Evolutionary conservation across 2,329 filamentous ascomycete species (phyloP), one percentile per base, ranked within the genome.

Genomic region (Colletotrichum destructivum): DNA sequence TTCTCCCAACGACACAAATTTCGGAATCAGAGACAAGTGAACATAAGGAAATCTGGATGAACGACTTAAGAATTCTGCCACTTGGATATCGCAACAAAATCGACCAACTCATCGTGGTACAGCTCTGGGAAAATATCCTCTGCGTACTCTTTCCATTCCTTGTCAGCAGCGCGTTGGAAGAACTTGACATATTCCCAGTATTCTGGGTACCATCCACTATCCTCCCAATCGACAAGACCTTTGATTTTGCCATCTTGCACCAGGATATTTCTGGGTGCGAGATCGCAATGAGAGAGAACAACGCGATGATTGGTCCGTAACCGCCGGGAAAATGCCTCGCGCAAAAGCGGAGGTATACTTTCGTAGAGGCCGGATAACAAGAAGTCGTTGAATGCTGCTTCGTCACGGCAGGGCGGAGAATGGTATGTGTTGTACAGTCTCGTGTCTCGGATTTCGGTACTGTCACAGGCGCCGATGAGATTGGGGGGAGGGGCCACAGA

Each of bases 211-310:
- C 83, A 87, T 1, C 84, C 84, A 26, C 82, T 78, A 40, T 80
- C 78, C 74, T 87, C 85, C 85, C 85, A 87, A 73, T 87, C 86
- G 31, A 87, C 67, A 31, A 87, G 80, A 3, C 81, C 85, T 52
- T 78, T 78, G 18, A 86, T 77, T 9, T 80, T 76, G 18, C 81
- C 82, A 3, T 80, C 82, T 2, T 77, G 72, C 2, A 82, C 77
- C 4, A 88, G 69, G 40, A 88, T 85, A 65, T 88, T 88, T 3
- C 82, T 74, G 3, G 80, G 81, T 12, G 79, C 80, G 13, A 90
- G 78, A 75, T 90, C 87, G 3, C 83, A 83, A 78, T 89, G 87
- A 2, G 86, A 86, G 70, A 89, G 84, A 1, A 84, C 80, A 42
- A 82, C 76, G n/a, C 74, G 74, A 73, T 82, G 78, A 21, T 76